A percentile compares a stretch with the other conserved stretches of the same genome.
Conservation (phyloP, 2,329 filamentous ascomycete species). For the Exophiala calicioides region DNA sequence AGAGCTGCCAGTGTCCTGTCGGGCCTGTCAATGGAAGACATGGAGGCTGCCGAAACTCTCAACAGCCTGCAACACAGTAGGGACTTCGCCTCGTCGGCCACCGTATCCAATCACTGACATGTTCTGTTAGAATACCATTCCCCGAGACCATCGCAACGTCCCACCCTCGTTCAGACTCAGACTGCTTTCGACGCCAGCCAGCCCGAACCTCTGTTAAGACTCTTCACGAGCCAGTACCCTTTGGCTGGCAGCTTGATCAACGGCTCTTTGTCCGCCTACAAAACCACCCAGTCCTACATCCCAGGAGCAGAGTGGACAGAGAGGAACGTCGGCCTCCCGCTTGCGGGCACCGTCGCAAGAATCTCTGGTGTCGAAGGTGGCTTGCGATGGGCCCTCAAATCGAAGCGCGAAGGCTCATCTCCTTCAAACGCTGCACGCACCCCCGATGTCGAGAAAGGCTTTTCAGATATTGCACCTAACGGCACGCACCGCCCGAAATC, state of each 20-base stretch:
- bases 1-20: constrained; percentile 50
- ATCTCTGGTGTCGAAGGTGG: constrained; percentile 86
- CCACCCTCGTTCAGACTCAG: constrained; percentile 42
- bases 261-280: constrained; percentile 80
- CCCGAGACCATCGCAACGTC: constrained; percentile 56
- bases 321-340: constrained; percentile 75
- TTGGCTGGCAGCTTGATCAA: constrained; percentile 82
- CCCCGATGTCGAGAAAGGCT: constrained; percentile 30
- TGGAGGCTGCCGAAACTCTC: constrained; percentile 70
- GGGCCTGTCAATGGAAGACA: constrained; percentile 45
- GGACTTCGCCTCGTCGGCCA: not conserved
- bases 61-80: constrained; percentile 72
- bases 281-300: constrained; percentile 84
- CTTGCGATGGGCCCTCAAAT: constrained; percentile 75
- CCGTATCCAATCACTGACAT: constrained; percentile 16
- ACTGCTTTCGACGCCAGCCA: constrained; percentile 49
- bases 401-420: constrained; percentile 36
- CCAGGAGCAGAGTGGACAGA: constrained; percentile 90
- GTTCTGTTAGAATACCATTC: constrained; percentile 29
- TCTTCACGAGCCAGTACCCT: constrained; percentile 86
- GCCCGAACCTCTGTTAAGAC: constrained; percentile 77
- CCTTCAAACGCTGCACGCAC: constrained; percentile 9
- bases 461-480: constrained; percentile 17
- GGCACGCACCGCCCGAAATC: constrained; percentile 18
- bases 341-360: constrained; percentile 82